phyloP scores from a whole-genome alignment of 179 eudicot genomes.

The Beta corolliflora region DNA sequence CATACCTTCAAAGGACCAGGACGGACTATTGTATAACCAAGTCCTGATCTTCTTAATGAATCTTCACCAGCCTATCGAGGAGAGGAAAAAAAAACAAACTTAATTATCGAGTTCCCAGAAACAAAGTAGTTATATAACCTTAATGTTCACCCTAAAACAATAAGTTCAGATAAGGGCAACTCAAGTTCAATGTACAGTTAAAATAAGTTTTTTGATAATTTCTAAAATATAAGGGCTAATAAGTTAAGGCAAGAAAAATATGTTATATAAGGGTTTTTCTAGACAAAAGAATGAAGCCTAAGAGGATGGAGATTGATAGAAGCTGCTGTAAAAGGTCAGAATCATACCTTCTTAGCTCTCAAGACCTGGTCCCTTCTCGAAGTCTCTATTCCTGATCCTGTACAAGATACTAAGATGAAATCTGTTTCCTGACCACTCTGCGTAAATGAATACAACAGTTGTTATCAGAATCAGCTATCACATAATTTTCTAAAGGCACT shows the following conservation, averaged over 20 bases:
- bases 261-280: too few species aligned
- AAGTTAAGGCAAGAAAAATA: too few species aligned
- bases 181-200: too few species aligned
- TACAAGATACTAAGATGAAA: conserved; percentile 89
- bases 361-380: conserved; percentile 86
- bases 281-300: not conserved
- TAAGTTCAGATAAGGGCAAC: not conserved
- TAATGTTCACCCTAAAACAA: not conserved
- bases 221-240: too few species aligned
- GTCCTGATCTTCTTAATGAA: conserved; percentile 85
- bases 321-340: not conserved
- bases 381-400: conserved; percentile 81
- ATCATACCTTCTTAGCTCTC: conserved; percentile 79
- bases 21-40: conserved; percentile 93
- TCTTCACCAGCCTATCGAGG: conserved; percentile 86
- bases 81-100: not conserved
- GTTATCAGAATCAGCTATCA: not conserved
- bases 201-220: too few species aligned
- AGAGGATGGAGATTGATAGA: conserved; percentile 11
- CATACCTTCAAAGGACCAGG: conserved; percentile 90
- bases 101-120: not conserved
- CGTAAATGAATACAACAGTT: conserved; percentile 24
- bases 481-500: not conserved
- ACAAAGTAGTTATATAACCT: not conserved
- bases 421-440: conserved; percentile 99